Percentiles rank a stretch among this genome's conserved stretches.
Evolutionary conservation across 345 rosid genomes (phyloP).

Genomic region (Alliaria petiolata): DNA sequence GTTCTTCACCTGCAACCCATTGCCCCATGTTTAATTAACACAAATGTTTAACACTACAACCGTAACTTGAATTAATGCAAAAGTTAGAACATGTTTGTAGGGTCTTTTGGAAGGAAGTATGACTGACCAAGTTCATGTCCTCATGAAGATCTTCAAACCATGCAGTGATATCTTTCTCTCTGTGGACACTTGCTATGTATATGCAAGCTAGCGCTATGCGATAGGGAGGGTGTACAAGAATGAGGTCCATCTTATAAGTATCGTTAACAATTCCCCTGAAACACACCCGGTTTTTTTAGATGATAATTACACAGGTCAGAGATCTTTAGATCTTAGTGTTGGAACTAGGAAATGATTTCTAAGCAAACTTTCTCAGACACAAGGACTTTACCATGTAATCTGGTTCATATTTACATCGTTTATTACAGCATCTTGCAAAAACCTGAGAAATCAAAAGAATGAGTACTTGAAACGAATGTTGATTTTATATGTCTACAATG

Average conservation of each 20-base stretch:
- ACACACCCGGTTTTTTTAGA: neutral
- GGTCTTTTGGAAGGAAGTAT: neutral
- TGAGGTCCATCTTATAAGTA: constrained; percentile 93
- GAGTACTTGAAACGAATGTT: neutral
- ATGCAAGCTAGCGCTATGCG: constrained; percentile 87
- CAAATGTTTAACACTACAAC: neutral
- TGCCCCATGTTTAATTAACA: no score
- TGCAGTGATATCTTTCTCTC: constrained; percentile 73
- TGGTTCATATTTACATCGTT: constrained; percentile 66
- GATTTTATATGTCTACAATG: no score
- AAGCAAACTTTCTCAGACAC: neutral
- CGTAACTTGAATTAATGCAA: neutral
- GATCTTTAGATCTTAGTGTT: neutral
- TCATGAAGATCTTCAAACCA: constrained; percentile 96
- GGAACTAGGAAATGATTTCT: neutral
- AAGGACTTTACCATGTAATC: constrained; percentile 59
- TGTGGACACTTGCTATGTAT: constrained; percentile 68
- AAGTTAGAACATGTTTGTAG: neutral
- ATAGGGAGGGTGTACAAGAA: constrained; percentile 86
- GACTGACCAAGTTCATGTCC: constrained; percentile 87
- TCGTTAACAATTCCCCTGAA: constrained; percentile 88
- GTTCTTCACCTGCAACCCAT: constrained; percentile 41
- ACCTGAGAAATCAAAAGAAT: constrained; percentile 38
- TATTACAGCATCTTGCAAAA: constrained; percentile 75
- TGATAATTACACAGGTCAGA: neutral